Conservation (phyloP, 345 rosid species). For the Mallotus nudiflorus region DNA sequence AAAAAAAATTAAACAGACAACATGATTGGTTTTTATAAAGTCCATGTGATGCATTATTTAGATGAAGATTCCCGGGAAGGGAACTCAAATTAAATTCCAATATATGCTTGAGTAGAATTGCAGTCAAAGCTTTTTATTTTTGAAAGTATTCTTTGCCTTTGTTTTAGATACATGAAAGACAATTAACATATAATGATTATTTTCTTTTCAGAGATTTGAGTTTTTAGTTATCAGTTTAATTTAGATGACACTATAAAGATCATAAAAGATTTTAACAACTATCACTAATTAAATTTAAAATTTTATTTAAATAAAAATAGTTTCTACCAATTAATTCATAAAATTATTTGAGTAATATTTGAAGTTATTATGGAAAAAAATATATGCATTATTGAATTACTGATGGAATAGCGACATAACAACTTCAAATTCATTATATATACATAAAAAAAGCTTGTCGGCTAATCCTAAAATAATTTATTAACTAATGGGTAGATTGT, state of each 20-base stretch:
- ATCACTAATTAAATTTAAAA: too few relatives aligned
- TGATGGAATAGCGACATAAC: background rate
- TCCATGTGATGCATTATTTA: slow-evolving; percentile 16
- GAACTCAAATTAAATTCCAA: background rate
- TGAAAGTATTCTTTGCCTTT: background rate
- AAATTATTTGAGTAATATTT: too few relatives aligned
- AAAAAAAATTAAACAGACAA: slow-evolving; percentile 7
- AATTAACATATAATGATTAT: slow-evolving; percentile 10
- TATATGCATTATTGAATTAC: too few relatives aligned
- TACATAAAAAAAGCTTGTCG: background rate
- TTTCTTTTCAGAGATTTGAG: too few relatives aligned
- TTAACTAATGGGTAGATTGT: slow-evolving; percentile 5
- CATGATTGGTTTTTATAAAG: slow-evolving; percentile 2
- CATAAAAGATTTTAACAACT: too few relatives aligned
- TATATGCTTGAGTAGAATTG: slow-evolving; percentile 2
- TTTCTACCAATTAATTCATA: too few relatives aligned
- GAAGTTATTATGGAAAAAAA: too few relatives aligned
- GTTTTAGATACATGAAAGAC: background rate
- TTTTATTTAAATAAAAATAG: too few relatives aligned
- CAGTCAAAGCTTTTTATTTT: slow-evolving; percentile 4
- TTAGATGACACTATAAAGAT: too few relatives aligned
- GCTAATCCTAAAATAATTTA: slow-evolving; percentile 2
- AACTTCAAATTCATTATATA: background rate
- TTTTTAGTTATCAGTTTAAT: too few relatives aligned
- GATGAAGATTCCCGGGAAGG: slow-evolving; percentile 11